Percentiles rank a stretch among this genome's conserved stretches.
phyloP scores from a whole-genome alignment of 371 early-diverging fungal species.

The Mortierella sp. region DNA sequence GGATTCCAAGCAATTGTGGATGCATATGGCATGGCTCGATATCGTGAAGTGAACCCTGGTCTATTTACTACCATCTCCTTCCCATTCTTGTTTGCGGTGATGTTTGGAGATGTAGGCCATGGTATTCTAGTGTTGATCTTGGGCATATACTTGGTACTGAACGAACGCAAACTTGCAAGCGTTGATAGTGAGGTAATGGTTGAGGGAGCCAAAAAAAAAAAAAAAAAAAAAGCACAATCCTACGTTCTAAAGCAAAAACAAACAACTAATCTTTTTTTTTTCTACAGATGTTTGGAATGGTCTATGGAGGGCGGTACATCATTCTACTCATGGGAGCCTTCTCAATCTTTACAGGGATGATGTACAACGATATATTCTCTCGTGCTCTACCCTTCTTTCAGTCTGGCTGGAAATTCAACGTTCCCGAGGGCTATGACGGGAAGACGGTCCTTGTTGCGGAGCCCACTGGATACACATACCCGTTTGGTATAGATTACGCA shows the following conservation, averaged over 20 bases:
- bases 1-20: conserved; percentile 99
- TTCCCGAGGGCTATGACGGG: conserved; percentile 62
- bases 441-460: conserved; percentile 47
- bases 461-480: conserved; percentile 61
- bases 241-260: too few relatives aligned
- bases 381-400: conserved; percentile 82
- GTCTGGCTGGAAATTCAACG: conserved; percentile 84
- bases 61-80: conserved; percentile 98
- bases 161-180: conserved; percentile 84
- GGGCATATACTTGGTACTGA: conserved; percentile 82
- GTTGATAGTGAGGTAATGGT: conserved; percentile 79
- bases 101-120: conserved; percentile 99
- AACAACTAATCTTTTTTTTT: conserved; percentile 10
- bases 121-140: conserved; percentile 89
- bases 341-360: conserved; percentile 97
- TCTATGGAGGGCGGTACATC: conserved; percentile 98
- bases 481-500: conserved; percentile 79
- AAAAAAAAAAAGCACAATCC: not conserved
- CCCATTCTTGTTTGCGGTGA: conserved; percentile 99
- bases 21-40: conserved; percentile 98
- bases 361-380: conserved; percentile 99
- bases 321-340: conserved; percentile 97
- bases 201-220: not conserved
- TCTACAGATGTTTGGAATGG: conserved; percentile 86
- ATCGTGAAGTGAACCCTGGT: conserved; percentile 99